phyloP scores from a whole-genome alignment of 2,329 filamentous ascomycete species.

The Xylariaceae sp. region DNA sequence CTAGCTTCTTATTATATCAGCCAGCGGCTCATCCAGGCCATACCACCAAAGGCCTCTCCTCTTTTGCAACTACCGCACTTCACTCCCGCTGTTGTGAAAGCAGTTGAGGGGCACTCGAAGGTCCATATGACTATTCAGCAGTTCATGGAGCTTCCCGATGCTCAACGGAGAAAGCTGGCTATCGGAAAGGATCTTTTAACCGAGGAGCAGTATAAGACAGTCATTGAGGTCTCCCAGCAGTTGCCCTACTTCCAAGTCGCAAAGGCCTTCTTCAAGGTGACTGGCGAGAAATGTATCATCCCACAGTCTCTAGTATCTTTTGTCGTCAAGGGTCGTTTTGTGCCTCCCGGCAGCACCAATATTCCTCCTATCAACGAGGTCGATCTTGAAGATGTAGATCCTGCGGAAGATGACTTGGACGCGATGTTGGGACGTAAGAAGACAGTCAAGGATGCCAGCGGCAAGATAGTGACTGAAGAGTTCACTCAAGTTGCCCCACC shows the following conservation, averaged over 20 bases:
- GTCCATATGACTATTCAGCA: slow-evolving; percentile 73
- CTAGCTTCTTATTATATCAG: slow-evolving; percentile 74
- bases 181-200: slow-evolving; percentile 66
- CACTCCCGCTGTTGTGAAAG: slow-evolving; percentile 58
- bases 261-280: slow-evolving; percentile 97
- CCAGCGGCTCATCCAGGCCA: slow-evolving; percentile 84
- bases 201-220: slow-evolving; percentile 69
- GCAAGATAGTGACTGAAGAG: slow-evolving; percentile 51
- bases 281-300: slow-evolving; percentile 87
- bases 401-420: slow-evolving; percentile 86
- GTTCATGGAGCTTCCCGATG: slow-evolving; percentile 79
- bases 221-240: slow-evolving; percentile 72
- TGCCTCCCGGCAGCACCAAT: slow-evolving; percentile 74
- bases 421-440: slow-evolving; percentile 74
- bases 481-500: slow-evolving; percentile 68
- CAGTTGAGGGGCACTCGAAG: slow-evolving; percentile 69
- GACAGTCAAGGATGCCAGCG: slow-evolving; percentile 55
- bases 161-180: slow-evolving; percentile 64
- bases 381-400: slow-evolving; percentile 86
- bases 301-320: slow-evolving; percentile 89
- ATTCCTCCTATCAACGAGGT: slow-evolving; percentile 69
- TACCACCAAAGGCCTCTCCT: slow-evolving; percentile 76
- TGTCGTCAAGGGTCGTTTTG: slow-evolving; percentile 88
- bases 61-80: slow-evolving; percentile 89
- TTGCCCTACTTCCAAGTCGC: slow-evolving; percentile 78